Base-by-base conservation (phyloP, 768 basidiomycete genomes). In the Rubroboletus satanas region DNA sequence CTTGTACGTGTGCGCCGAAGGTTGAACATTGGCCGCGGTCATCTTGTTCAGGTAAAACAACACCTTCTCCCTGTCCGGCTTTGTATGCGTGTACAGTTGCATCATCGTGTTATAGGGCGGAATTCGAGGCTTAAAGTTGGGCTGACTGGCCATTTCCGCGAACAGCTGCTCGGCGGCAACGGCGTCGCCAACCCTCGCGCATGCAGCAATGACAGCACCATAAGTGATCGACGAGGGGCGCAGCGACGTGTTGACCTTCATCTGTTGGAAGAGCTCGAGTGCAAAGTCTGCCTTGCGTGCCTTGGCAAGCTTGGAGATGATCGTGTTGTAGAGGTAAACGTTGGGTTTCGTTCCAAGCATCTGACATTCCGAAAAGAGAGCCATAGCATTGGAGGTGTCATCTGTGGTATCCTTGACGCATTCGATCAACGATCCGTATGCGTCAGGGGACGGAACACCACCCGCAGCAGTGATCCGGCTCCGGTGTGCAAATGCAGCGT, bases 71-170 rank as follows among this genome's bases (percentile, higher is more conserved):
- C 93, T 83, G 58, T 91, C 87, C 2, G 93, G 96, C 69, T 89
- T 90, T n/a, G 89, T 93, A 52, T 87, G 83, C 46, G 88, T 87
- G 73, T 93, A 94, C 63, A 96, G 78, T 70, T 99, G 97, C 83
- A 99, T 98, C 94, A 99, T 97, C 33, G 89, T 94, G 74, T 99
- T 99, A 79, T 86, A 99, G 1, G 96, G 96, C 18, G 96, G 97
- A 1, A 97, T 85, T 7, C 94, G 79, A 9, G 95, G 87, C 73
- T 79, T 87, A 78, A 93, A 98, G 61, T 86, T 87, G 35, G 71
- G 75, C 55, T 83, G 77, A 42, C 71, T 59, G 0, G 76, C 69
- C 97, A 99, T 98, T 75, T 98, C 94, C 52, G 72, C 66, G 74
- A 97, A 99, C 43, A 97, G 73, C 9, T 77, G 74, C 70, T 91